phyloP scores from a whole-genome alignment of 371 early-diverging fungal species.

The Basidiobolus meristosporus region DNA sequence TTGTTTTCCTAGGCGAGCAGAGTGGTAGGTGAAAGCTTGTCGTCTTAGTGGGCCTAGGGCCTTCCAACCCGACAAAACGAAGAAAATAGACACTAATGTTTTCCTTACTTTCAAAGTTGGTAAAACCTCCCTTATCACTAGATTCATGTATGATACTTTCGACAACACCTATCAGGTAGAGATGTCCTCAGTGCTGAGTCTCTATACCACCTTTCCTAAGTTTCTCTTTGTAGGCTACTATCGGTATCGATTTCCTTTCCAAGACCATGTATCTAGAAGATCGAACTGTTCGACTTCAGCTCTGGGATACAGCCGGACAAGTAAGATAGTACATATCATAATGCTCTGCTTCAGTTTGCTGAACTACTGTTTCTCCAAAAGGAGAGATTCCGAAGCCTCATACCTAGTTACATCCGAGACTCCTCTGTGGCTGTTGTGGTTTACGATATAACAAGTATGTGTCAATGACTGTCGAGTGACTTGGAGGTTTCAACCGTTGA shows the following conservation, averaged over 20 bases:
- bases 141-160: constrained; percentile 97
- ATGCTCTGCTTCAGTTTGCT: not conserved
- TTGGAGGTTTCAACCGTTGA: not conserved
- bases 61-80: too few species aligned
- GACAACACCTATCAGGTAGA: constrained; percentile 87
- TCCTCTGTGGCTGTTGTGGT: constrained; percentile 96
- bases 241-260: constrained; percentile 98
- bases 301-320: constrained; percentile 99
- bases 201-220: not conserved
- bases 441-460: constrained; percentile 83
- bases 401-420: constrained; percentile 97
- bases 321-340: constrained; percentile 17
- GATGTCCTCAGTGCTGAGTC: not conserved
- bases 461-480: too few species aligned
- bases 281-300: constrained; percentile 93
- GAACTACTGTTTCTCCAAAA: constrained; percentile 12
- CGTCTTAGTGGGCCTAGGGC: too few species aligned
- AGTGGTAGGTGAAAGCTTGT: constrained; percentile 71
- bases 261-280: constrained; percentile 98
- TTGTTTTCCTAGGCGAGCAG: constrained; percentile 91
- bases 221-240: constrained; percentile 74
- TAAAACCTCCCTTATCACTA: constrained; percentile 96
- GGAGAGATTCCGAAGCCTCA: constrained; percentile 89
- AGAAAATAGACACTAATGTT: too few species aligned
- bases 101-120: constrained; percentile 85